These are phyloP conservation scores for Venturia effusa DNA, from an alignment of 2,329 filamentous ascomycete species.

Conservation along the genomic window DNA sequence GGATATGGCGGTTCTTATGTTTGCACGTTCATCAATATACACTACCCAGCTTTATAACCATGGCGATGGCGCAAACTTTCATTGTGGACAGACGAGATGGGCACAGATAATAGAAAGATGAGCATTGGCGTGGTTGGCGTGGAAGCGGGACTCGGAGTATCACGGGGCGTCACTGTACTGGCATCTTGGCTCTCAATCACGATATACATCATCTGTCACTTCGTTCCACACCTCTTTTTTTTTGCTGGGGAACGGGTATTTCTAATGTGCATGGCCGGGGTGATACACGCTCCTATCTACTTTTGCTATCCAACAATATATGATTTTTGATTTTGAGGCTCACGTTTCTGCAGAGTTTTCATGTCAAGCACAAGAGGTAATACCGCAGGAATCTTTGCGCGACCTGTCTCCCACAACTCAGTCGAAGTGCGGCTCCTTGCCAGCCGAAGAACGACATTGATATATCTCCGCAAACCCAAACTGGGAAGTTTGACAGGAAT, in stretches of 20 bases:
- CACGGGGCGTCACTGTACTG: neutral
- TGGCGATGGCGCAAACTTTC: neutral
- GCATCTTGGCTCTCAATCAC: neutral
- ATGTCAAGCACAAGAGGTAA: neutral
- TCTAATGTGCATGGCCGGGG: neutral
- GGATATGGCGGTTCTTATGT: neutral
- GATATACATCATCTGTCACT: neutral
- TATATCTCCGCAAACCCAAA: too few species aligned
- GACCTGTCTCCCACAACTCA: too few species aligned
- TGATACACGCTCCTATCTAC: neutral
- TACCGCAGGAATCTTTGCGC: neutral
- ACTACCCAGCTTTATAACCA: neutral
- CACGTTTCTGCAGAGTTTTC: neutral
- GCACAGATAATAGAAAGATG: neutral
- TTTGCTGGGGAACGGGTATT: neutral
- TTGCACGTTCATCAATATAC: neutral
- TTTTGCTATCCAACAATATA: neutral
- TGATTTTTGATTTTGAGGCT: neutral
- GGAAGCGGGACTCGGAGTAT: neutral
- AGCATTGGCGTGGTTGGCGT: neutral
- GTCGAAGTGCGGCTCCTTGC: too few species aligned
- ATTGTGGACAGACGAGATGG: constrained; percentile 1
- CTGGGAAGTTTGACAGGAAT: too few species aligned
- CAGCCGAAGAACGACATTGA: too few species aligned
- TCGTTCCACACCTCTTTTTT: neutral